phyloP scores from a whole-genome alignment of 257 asterid species.

The Nicotiana knightiana region DNA sequence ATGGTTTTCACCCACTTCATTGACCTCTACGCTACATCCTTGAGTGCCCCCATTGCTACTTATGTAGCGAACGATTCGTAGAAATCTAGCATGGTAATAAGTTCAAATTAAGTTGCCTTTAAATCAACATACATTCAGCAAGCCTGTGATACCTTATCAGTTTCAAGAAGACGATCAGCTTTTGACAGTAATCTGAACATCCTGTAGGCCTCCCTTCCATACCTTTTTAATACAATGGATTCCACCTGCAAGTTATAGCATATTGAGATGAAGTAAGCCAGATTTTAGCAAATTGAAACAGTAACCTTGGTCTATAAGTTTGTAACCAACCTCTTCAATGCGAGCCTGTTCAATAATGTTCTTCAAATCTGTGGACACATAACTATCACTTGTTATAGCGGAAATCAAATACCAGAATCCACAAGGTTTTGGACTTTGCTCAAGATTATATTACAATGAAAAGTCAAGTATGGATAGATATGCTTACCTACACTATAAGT shows the following conservation, averaged over 20 bases:
- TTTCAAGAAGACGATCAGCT: conserved; percentile 46
- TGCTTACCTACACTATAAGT: conserved; percentile 60
- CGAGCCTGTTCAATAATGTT: conserved; percentile 61
- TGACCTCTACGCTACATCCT: not conserved
- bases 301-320: conserved; percentile 8
- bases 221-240: conserved; percentile 66
- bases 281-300: not conserved
- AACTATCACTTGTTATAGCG: conserved; percentile 1
- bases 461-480: conserved; percentile 7
- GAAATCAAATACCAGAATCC: not conserved
- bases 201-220: conserved; percentile 80
- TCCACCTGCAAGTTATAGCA: conserved; percentile 57
- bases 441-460: conserved; percentile 3
- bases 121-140: not conserved
- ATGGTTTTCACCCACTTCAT: not conserved
- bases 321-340: conserved; percentile 63
- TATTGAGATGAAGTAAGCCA: conserved; percentile 5
- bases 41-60: not conserved
- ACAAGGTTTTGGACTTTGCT: not conserved
- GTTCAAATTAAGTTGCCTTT: not conserved
- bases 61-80: not conserved
- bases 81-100: not conserved
- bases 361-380: conserved; percentile 62
- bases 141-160: conserved; percentile 57
- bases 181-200: conserved; percentile 69